phyloP scores from a whole-genome alignment of 495 filamentous ascomycete species.

The Parachaetomium inaequale region DNA sequence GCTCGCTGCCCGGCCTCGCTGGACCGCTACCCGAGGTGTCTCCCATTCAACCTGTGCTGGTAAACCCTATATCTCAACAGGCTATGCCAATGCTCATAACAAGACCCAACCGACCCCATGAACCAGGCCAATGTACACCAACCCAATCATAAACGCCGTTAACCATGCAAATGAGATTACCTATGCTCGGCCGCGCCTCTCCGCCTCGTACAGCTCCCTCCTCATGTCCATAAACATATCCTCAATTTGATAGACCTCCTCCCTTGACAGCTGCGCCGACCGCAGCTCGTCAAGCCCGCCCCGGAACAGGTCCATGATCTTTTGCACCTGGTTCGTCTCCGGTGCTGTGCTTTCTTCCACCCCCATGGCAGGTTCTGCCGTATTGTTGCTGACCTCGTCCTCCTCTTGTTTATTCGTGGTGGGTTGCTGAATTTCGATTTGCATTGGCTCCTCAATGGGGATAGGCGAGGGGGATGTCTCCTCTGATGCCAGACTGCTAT shows the following conservation, averaged over 20 bases:
- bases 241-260: conserved; percentile 57
- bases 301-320: conserved; percentile 50
- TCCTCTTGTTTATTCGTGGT: background rate
- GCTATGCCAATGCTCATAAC: background rate
- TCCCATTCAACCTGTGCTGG: background rate
- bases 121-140: background rate
- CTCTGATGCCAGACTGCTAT: conserved; percentile 4
- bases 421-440: conserved; percentile 6
- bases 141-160: background rate
- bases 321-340: conserved; percentile 24
- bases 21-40: background rate
- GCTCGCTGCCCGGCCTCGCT: background rate
- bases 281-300: conserved; percentile 52
- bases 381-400: background rate
- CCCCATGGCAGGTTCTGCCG: background rate
- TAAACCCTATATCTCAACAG: background rate
- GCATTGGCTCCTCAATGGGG: conserved; percentile 10
- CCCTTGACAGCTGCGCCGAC: conserved; percentile 45
- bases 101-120: background rate
- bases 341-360: background rate
- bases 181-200: conserved; percentile 43
- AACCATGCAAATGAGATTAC: conserved; percentile 11
- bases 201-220: conserved; percentile 59
- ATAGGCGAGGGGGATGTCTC: background rate
- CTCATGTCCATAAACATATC: conserved; percentile 66